A percentile compares a stretch with the other conserved stretches of the same genome.
These are phyloP conservation scores for Pythium plurisporium DNA, from an alignment of 352 stramenopile genomes.

Conservation along the genomic window DNA sequence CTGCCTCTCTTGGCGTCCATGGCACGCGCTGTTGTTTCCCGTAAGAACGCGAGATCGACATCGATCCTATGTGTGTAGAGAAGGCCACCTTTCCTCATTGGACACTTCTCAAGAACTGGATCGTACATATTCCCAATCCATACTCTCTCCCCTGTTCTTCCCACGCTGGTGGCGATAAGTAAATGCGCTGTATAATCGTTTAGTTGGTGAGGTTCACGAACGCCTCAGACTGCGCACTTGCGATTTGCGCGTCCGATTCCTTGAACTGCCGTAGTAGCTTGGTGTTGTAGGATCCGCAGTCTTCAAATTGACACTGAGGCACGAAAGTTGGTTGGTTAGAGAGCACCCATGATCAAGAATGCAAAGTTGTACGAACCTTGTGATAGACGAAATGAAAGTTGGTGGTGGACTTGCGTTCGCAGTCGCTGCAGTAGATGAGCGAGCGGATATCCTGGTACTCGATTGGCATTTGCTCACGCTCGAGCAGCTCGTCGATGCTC, in stretches of 20 bases:
- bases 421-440: conserved; percentile 85
- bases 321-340: too few species aligned
- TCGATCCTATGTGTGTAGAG: conserved; percentile 81
- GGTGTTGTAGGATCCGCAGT: conserved; percentile 83
- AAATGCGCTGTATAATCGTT: not conserved
- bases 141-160: not conserved
- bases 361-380: conserved; percentile 76
- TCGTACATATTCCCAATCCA: conserved; percentile 35
- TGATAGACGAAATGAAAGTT: conserved; percentile 87
- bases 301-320: conserved; percentile 58
- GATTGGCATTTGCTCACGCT: conserved; percentile 70
- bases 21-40: conserved; percentile 29
- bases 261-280: conserved; percentile 79
- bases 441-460: conserved; percentile 76
- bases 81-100: conserved; percentile 40
- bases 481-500: conserved; percentile 79
- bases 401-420: conserved; percentile 77
- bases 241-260: conserved; percentile 36
- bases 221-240: conserved; percentile 29
- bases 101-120: conserved; percentile 79
- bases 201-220: conserved; percentile 34
- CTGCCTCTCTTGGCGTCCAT: conserved; percentile 20
- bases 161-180: too few species aligned
- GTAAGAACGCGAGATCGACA: conserved; percentile 46
- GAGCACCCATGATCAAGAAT: too few species aligned